Conservation (phyloP, 139 green algal genomes). For the Dunaliella sp. region DNA sequence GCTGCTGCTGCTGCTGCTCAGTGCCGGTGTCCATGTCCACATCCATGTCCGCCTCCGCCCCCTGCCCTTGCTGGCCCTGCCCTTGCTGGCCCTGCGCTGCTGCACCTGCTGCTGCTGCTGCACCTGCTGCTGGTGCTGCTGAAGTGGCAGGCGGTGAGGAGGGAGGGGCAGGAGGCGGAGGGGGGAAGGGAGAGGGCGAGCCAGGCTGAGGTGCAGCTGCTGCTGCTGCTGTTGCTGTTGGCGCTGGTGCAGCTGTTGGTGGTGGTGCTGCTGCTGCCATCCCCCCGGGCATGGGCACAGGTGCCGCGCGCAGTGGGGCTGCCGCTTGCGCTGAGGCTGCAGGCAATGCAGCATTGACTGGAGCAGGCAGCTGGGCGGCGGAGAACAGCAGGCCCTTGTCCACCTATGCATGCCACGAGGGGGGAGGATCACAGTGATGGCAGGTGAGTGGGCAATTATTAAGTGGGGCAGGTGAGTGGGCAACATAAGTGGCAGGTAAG, state of each 20-base stretch:
- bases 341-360: background rate
- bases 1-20: background rate
- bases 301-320: too few relatives aligned
- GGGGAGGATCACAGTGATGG: too few relatives aligned
- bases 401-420: background rate
- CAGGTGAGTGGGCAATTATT: too few relatives aligned
- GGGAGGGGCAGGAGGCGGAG: background rate
- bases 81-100: background rate
- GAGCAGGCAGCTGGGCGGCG: background rate
- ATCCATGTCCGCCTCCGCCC: background rate
- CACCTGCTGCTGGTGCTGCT: background rate
- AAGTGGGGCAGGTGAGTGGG: too few relatives aligned
- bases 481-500: too few relatives aligned
- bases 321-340: too few relatives aligned
- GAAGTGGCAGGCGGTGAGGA: background rate
- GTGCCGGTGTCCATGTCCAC: background rate
- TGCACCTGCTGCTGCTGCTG: background rate
- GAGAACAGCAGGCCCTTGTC: background rate
- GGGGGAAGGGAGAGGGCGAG: background rate
- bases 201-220: background rate
- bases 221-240: background rate
- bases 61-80: background rate
- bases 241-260: background rate
- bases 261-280: too few relatives aligned
- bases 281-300: too few relatives aligned